phyloP scores from a whole-genome alignment of 257 asterid species.

The Buddleja alternifolia region DNA sequence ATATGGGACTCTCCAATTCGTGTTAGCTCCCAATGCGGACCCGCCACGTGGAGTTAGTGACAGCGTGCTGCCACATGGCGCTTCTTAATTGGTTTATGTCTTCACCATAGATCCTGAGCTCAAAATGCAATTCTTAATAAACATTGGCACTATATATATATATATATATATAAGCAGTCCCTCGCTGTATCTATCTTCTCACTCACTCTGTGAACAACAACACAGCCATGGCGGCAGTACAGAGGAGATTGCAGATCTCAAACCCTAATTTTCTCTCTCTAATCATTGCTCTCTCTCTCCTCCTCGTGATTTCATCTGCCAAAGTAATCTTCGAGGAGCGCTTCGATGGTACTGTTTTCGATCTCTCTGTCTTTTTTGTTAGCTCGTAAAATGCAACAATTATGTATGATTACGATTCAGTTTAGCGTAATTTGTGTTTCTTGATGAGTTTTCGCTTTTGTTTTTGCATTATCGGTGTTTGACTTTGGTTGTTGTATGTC shows the following conservation, averaged over 20 bases:
- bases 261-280: conserved; percentile 49
- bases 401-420: background rate
- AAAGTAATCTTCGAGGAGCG: conserved; percentile 88
- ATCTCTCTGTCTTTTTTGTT: background rate
- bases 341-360: conserved; percentile 57
- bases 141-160: no score
- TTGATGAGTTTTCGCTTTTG: no score
- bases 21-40: no score
- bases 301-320: conserved; percentile 61
- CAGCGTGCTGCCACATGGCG: no score
- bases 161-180: no score
- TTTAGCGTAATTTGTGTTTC: conserved; percentile 22
- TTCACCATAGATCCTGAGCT: no score
- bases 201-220: background rate
- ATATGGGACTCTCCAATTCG: no score
- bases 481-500: no score
- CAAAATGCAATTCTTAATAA: no score
- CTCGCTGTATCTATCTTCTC: background rate
- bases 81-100: no score
- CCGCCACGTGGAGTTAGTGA: no score
- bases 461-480: background rate
- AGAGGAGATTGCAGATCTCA: conserved; percentile 37
- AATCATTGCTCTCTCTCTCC: conserved; percentile 51
- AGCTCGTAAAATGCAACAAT: background rate
- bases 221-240: conserved; percentile 62